These are phyloP conservation scores for Fusarium fujikuroi DNA, from an alignment of 2,329 filamentous ascomycete species.

Conservation along the genomic window DNA sequence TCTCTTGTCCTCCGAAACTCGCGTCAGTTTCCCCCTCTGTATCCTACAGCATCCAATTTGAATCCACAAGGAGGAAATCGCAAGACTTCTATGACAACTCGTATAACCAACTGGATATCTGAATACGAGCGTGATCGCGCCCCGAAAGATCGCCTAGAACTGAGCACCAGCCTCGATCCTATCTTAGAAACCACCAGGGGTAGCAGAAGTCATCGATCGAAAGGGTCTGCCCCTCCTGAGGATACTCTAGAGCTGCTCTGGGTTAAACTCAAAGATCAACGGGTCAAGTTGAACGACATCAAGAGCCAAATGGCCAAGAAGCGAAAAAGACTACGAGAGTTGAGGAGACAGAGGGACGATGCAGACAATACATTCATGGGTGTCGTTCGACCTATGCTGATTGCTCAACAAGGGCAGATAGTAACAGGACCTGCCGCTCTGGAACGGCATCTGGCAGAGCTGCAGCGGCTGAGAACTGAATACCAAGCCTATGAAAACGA, in stretches of 20 bases:
- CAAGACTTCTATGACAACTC: conserved; percentile 46
- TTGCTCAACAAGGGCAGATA: conserved; percentile 40
- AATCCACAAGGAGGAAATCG: conserved; percentile 37
- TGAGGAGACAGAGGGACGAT: conserved; percentile 49
- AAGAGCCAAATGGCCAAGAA: conserved; percentile 48
- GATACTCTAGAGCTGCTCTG: conserved; percentile 50
- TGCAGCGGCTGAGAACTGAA: conserved; percentile 53
- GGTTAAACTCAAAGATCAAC: conserved; percentile 50
- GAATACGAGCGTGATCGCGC: conserved; percentile 46
- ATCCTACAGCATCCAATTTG: conserved; percentile 43
- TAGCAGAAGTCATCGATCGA: conserved; percentile 17
- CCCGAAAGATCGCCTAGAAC: conserved; percentile 31
- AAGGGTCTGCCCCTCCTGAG: conserved; percentile 40
- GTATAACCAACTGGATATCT: conserved; percentile 50
- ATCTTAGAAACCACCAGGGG: conserved; percentile 17
- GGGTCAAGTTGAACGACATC: conserved; percentile 44
- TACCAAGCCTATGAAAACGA: conserved; percentile 51
- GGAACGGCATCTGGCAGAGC: conserved; percentile 47
- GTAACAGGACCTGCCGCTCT: conserved; percentile 41
- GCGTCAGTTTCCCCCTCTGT: conserved; percentile 48
- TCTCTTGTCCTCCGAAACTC: conserved; percentile 46
- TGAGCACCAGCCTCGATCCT: conserved; percentile 8
- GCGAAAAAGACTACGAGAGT: conserved; percentile 46
- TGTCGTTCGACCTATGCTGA: conserved; percentile 51
- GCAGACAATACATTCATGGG: conserved; percentile 56